Percentiles rank a stretch among this genome's conserved stretches.
Evolutionary conservation across 2,329 filamentous ascomycete species (phyloP).

Genomic region (Keithomyces neogunnii): DNA sequence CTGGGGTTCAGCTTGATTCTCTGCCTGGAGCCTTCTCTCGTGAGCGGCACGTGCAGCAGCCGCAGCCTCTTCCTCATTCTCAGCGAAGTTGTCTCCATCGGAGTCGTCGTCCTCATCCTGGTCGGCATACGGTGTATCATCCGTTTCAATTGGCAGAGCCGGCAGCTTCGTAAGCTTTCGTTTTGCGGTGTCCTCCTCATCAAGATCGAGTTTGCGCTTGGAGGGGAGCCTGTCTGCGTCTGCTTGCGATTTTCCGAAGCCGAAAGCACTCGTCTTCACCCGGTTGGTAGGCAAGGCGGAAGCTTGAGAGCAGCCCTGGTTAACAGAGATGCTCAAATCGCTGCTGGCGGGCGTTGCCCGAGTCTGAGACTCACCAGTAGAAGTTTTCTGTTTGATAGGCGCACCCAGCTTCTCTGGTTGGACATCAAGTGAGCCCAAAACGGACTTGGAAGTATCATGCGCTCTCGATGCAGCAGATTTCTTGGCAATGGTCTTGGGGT

Average conservation of each 20-base stretch:
- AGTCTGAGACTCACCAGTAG: constrained; percentile 25
- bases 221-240: constrained; percentile 59
- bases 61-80: constrained; percentile 78
- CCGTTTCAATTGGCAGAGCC: constrained; percentile 59
- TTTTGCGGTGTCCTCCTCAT: constrained; percentile 77
- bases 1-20: constrained; percentile 38
- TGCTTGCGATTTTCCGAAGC: constrained; percentile 59
- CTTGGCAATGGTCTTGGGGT: constrained; percentile 79
- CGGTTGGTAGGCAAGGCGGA: constrained; percentile 58
- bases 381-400: constrained; percentile 21
- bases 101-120: constrained; percentile 63
- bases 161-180: constrained; percentile 90
- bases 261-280: constrained; percentile 75
- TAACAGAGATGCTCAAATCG: neutral
- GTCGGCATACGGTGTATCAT: constrained; percentile 51
- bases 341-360: neutral
- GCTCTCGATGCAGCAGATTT: constrained; percentile 58
- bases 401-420: constrained; percentile 26
- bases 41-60: constrained; percentile 79
- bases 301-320: constrained; percentile 24
- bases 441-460: constrained; percentile 40
- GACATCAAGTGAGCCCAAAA: constrained; percentile 37
- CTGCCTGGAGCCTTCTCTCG: constrained; percentile 60
- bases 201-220: constrained; percentile 74
- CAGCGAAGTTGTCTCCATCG: constrained; percentile 68